Base-by-base conservation (phyloP, 139 green algal species). In the Chlorella sp. region DNA sequence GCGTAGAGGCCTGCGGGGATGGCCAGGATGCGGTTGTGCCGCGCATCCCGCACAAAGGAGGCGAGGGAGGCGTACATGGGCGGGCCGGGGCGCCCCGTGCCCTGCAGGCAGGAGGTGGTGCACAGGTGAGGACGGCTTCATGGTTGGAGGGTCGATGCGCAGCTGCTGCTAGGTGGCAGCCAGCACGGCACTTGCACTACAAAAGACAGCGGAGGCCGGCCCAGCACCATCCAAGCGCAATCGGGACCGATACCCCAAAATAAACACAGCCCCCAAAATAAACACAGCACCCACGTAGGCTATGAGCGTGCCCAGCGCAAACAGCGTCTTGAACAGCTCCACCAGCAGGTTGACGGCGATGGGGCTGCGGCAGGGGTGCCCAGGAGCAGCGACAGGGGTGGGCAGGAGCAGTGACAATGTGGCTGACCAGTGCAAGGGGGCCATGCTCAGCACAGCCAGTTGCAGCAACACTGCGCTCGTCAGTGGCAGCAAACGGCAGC, bases 311-410 rank as follows among this genome's bases (percentile, higher is more conserved):
- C 86, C 72, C 9, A 98, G 81, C 1, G 96, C 96, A 87, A 99
- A 99, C 2, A 93, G 38, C 4, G 92, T 92, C 88, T 99, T 99
- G 74, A 80, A 90, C 14, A 96, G 26, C 89, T 99, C 97, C 5
- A 94, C 93, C 75, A 99, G 84, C 38, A 99, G 89, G 90, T 99
- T 99, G 56, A 99, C 93, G 46, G 82, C 92, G 9, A 99, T 85
- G 9, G 97, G 97, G 72, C 94, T 60, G 40, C 70, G 20, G 34
- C 67, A 74, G n/a, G n/a, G n/a, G n/a, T n/a, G n/a, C n/a, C n/a
- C n/a, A n/a, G n/a, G n/a, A n/a, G n/a, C n/a, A n/a, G n/a, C n/a
- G n/a, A n/a, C n/a, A n/a, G n/a, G n/a, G n/a, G n/a, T n/a, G n/a
- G n/a, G n/a, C n/a, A n/a, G n/a, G n/a, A n/a, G n/a, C n/a, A n/a